Base-by-base conservation (phyloP, 345 rosid species). In the Viola odorata region DNA sequence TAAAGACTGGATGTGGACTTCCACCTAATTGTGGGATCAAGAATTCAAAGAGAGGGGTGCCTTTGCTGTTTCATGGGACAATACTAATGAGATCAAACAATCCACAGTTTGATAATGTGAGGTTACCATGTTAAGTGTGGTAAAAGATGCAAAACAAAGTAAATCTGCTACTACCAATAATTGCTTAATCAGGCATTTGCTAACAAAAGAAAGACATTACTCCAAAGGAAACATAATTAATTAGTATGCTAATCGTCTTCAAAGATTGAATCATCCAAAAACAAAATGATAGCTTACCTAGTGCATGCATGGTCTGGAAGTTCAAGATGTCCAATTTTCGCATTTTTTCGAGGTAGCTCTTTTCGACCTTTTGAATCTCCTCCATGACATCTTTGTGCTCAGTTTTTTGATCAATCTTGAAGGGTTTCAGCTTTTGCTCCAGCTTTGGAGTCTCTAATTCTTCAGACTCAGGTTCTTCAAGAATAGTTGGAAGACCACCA, bases 401-500 rank as follows among this genome's bases (percentile, higher is more conserved):
- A 0, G 50, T 42, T 60, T 77, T 85, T 16, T 77, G 70, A 14
- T 81, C 76, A 13, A 88, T 74, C 75, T 84, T 81, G 54, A 84
- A 57, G 23, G 95, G 86, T 72, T 79, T 79, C 12, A 85, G 73
- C 50, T 83, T 81, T 59, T 75, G 64, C 14, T 70, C 58, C 44
- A 73, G 60, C 56, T 32, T 65, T 0, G 76, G 74, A 37, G 74
- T 77, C 41, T 23, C 54, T 48, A 0, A 23, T 58, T 71, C 75
- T 37, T 51, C 68, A 10, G 63, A 36, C 69, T 84, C 95, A 3
- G 87, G 75, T 60, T 91, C 98, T 73, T 91, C 98, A 12, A 73
- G 65, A 67, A 91, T 88, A 0, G 95, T 85, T 4, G 96, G 84
- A 54, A 91, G 84, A 32, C 96, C 98, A 5, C 87, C 95, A 0